Percentiles rank a stretch among this genome's conserved stretches.
Evolutionary conservation across 2,329 filamentous ascomycete genomes (phyloP).

Genomic region (Epichloe aotearoae): DNA sequence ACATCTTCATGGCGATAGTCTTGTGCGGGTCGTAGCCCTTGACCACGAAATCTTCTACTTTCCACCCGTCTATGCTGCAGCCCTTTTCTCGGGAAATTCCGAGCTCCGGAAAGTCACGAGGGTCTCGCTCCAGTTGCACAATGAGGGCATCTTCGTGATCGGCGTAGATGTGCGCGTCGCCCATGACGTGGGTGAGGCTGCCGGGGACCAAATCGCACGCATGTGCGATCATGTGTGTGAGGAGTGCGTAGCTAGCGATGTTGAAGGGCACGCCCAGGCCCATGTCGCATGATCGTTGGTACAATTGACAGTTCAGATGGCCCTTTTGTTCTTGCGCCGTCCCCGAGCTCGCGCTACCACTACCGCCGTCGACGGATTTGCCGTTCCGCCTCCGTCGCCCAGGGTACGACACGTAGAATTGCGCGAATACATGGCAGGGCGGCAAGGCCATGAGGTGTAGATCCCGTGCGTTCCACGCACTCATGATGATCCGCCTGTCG

Average conservation of each 20-base stretch:
- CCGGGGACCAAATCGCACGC: conserved; percentile 76
- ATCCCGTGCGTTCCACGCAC: conserved; percentile 87
- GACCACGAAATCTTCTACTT: conserved; percentile 73
- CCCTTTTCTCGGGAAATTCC: conserved; percentile 55
- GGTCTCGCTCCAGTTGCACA: conserved; percentile 67
- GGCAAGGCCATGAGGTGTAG: conserved; percentile 80
- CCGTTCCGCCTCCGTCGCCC: conserved; percentile 9
- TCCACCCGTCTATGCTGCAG: conserved; percentile 82
- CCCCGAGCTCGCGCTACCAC: background rate
- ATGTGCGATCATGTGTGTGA: conserved; percentile 91
- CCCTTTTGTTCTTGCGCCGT: conserved; percentile 35
- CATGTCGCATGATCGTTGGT: conserved; percentile 94
- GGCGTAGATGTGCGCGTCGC: conserved; percentile 90
- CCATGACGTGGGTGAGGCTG: conserved; percentile 88
- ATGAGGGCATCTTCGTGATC: conserved; percentile 85
- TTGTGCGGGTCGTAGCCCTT: conserved; percentile 85
- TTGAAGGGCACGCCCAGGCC: conserved; percentile 96
- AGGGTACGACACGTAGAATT: conserved; percentile 82
- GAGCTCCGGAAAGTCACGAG: conserved; percentile 66
- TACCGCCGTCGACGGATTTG: background rate
- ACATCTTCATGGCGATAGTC: conserved; percentile 97
- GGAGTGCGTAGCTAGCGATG: conserved; percentile 83
- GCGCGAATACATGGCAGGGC: conserved; percentile 95
- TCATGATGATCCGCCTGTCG: conserved; percentile 79
- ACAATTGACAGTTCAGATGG: conserved; percentile 73